Percentiles rank a stretch among this genome's conserved stretches.
phyloP scores from a whole-genome alignment of 768 basidiomycete species.

The Suillus ampliporus region DNA sequence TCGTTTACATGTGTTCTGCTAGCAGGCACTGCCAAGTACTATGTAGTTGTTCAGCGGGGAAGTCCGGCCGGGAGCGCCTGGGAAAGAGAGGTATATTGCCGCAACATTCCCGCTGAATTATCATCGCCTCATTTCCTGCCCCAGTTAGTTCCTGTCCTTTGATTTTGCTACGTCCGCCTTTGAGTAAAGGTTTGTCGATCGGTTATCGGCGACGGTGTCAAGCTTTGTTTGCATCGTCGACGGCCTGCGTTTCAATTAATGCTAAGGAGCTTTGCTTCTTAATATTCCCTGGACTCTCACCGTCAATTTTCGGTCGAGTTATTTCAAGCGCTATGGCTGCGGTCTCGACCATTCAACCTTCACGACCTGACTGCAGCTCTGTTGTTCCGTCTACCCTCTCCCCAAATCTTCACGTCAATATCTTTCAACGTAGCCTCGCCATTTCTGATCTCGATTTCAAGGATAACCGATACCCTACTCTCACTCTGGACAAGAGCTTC shows the following conservation, averaged over 20 bases:
- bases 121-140: constrained; percentile 10
- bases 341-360: constrained; percentile 56
- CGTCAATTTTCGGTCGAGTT: constrained; percentile 9
- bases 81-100: constrained; percentile 3
- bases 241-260: background rate
- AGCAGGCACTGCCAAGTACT: background rate
- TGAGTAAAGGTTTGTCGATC: no score
- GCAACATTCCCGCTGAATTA: background rate
- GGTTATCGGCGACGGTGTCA: background rate
- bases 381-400: constrained; percentile 35
- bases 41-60: background rate
- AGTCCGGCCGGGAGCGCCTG: constrained; percentile 1
- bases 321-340: constrained; percentile 41
- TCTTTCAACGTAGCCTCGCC: constrained; percentile 58
- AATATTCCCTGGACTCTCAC: constrained; percentile 5
- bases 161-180: background rate
- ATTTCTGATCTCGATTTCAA: constrained; percentile 66
- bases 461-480: constrained; percentile 62
- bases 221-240: background rate
- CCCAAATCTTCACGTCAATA: constrained; percentile 41
- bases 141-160: constrained; percentile 8
- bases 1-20: background rate
- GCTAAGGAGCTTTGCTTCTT: background rate
- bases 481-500: constrained; percentile 30
- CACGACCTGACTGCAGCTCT: constrained; percentile 43